Conservation (phyloP, 2,329 filamentous ascomycete genomes). For the Ascochyta koolunga region DNA sequence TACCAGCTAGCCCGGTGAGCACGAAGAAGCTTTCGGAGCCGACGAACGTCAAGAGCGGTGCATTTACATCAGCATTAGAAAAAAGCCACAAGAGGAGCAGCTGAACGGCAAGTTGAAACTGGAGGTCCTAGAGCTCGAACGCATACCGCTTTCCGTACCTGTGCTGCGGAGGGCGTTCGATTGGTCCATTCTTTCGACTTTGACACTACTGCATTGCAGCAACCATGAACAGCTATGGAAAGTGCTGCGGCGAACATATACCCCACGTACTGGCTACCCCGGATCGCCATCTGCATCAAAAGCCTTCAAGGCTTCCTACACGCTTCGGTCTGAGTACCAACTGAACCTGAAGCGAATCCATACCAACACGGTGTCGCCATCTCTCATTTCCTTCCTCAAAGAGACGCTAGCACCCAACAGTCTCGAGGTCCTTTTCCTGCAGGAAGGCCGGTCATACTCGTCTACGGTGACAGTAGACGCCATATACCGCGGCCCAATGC, state of each 20-base stretch:
- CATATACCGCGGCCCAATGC: constrained; percentile 73
- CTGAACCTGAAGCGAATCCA: constrained; percentile 76
- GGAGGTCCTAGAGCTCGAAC: constrained; percentile 76
- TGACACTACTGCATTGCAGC: constrained; percentile 76
- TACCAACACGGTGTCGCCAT: constrained; percentile 72
- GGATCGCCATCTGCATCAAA: constrained; percentile 46
- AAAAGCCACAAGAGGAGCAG: constrained; percentile 41
- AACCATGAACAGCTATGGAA: constrained; percentile 79
- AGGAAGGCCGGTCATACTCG: constrained; percentile 65
- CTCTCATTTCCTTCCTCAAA: constrained; percentile 75
- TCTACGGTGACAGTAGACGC: constrained; percentile 69
- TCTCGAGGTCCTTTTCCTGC: constrained; percentile 78
- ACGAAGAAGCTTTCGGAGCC: neutral
- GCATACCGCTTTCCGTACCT: constrained; percentile 73
- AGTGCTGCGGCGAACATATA: constrained; percentile 64
- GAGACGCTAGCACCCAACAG: constrained; percentile 79
- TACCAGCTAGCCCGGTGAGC: neutral
- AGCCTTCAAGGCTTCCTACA: constrained; percentile 48
- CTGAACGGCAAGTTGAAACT: constrained; percentile 67
- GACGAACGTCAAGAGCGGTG: constrained; percentile 8
- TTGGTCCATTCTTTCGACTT: constrained; percentile 72
- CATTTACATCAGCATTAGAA: constrained; percentile 4
- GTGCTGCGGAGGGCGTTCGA: constrained; percentile 75
- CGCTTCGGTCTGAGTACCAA: constrained; percentile 45
- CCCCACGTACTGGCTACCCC: constrained; percentile 45